phyloP scores from a whole-genome alignment of 2,329 filamentous ascomycete species.

The Whalleya microplaca region DNA sequence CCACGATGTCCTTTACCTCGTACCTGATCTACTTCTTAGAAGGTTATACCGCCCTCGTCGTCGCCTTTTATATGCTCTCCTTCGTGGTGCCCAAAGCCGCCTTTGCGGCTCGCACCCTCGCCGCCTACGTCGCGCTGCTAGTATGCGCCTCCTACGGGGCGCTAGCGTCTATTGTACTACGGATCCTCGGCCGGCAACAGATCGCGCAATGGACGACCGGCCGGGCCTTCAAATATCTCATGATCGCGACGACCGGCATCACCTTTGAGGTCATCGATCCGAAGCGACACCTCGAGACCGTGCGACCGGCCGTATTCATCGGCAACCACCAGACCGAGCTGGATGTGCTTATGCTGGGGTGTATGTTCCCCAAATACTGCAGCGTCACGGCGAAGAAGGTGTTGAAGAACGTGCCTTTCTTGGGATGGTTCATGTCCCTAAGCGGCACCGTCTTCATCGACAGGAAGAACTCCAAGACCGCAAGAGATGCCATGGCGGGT shows the following conservation, averaged over 20 bases:
- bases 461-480: slow-evolving; percentile 80
- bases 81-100: slow-evolving; percentile 60
- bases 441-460: slow-evolving; percentile 95
- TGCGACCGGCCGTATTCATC: slow-evolving; percentile 85
- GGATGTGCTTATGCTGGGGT: slow-evolving; percentile 88
- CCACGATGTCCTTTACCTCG: slow-evolving; percentile 35
- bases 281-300: slow-evolving; percentile 62
- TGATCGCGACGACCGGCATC: slow-evolving; percentile 76
- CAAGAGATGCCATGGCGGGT: slow-evolving; percentile 81
- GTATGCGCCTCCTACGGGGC: slow-evolving; percentile 73
- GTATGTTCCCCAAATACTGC: slow-evolving; percentile 88
- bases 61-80: slow-evolving; percentile 66
- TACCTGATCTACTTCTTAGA: slow-evolving; percentile 49
- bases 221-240: slow-evolving; percentile 77
- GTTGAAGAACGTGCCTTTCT: slow-evolving; percentile 76
- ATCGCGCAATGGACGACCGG: slow-evolving; percentile 85
- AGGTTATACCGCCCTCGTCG: slow-evolving; percentile 55
- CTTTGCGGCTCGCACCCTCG: slow-evolving; percentile 72
- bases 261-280: slow-evolving; percentile 76
- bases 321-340: slow-evolving; percentile 97
- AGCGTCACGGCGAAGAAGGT: slow-evolving; percentile 91
- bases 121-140: slow-evolving; percentile 66
- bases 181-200: slow-evolving; percentile 71
- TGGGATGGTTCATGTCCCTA: slow-evolving; percentile 93
- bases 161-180: slow-evolving; percentile 71